Evolutionary conservation across 2,329 filamentous ascomycete genomes (phyloP), one percentile per base, ranked within the genome.

Genomic region (Phialocephala sp.): DNA sequence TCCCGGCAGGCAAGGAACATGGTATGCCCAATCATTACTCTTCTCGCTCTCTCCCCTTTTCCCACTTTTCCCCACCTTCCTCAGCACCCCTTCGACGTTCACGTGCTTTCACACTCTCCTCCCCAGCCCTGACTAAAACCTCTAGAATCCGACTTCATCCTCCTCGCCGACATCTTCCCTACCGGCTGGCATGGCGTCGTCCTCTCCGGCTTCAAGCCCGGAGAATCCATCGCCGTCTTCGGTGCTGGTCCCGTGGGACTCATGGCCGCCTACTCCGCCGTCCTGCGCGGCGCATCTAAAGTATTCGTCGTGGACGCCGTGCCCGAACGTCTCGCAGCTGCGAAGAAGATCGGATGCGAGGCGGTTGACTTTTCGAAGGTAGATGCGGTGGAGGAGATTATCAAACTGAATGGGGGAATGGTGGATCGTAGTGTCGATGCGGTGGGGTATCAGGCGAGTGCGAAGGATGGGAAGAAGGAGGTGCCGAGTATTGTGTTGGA

Each of bases 241-340:
- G 88, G 87, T 0, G 86, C 85, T 2, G 87, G 87, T 0, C 87
- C 88, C 0, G 87, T 90, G 1, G 88, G 88, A 1, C 76, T 90
- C 4, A 89, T 90, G 84, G 86, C 87, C 2, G 88, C 88, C 4
- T 90, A 90, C 74, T 87, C 83, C 0, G 88, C 84, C 0, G 76
- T 84, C 0, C 75, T 90, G 2, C 82, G 87, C 0, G 88, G 88
- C 2, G 88, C 87, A 1, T 85, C 83, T 9, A 82, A 80, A 15
- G 85, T 91, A 0, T 90, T 81, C 62, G 85, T 88, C 0, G 85
- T 91, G 4, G 89, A 91, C 68, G 84, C 84, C 32, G 86, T 90
- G 0, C 80, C 82, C 0, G 86, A 88, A 72, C 81, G 88, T 18
- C 76, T 91, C 1, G 79, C 82, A 11, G 81, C 83, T 0, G 88